Conservation (phyloP, 768 basidiomycete genomes). For the Lanmaoa pseudosensibilis region DNA sequence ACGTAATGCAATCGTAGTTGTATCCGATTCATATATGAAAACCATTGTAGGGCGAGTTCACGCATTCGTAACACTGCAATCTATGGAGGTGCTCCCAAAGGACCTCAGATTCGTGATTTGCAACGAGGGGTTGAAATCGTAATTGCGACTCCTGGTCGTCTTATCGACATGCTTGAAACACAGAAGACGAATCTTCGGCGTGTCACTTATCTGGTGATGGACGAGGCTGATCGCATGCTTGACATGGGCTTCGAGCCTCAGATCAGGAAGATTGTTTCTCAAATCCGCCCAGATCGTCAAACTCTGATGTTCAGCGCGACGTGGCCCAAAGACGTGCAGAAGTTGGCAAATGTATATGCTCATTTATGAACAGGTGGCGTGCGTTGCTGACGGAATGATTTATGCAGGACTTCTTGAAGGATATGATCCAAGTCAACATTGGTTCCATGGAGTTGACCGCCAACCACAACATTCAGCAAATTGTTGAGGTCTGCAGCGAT, state of each 20-base stretch:
- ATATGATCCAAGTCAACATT: constrained; percentile 98
- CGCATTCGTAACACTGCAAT: constrained; percentile 98
- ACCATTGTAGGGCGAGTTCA: constrained; percentile 66
- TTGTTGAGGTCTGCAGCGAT: constrained; percentile 95
- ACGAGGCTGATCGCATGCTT: constrained; percentile 99
- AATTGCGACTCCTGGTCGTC: constrained; percentile 99
- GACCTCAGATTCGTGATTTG: constrained; percentile 96
- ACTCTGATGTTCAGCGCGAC: constrained; percentile 99
- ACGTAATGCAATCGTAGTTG: constrained; percentile 23
- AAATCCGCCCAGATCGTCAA: constrained; percentile 97
- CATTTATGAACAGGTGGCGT: neutral
- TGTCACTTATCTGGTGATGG: constrained; percentile 97
- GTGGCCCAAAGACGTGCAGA: constrained; percentile 99
- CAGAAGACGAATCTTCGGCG: constrained; percentile 96
- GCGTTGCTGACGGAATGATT: constrained; percentile 1
- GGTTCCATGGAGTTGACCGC: constrained; percentile 98
- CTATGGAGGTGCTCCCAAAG: constrained; percentile 98
- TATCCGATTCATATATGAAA: constrained; percentile 1
- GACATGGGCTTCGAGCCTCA: constrained; percentile 99
- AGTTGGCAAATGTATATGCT: constrained; percentile 75
- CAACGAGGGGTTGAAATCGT: constrained; percentile 97
- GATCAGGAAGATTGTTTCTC: constrained; percentile 95
- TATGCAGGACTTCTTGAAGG: constrained; percentile 84
- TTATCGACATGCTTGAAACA: constrained; percentile 98
- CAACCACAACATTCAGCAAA: constrained; percentile 96